Base-by-base conservation (phyloP, 2,329 filamentous ascomycete genomes). In the Monosporascus sp. region DNA sequence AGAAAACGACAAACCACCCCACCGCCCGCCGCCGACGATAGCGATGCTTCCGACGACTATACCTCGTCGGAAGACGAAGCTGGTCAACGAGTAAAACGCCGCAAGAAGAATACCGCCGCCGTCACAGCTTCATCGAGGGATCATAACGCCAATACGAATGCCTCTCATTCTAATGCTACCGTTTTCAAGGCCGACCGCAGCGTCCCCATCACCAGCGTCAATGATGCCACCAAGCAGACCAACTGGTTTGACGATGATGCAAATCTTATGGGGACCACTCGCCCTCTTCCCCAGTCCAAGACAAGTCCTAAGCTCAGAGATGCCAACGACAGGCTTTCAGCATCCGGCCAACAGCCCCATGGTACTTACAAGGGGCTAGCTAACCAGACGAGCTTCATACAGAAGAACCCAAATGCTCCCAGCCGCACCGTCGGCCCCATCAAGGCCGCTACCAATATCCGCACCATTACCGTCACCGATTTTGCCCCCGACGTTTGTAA, bases 401-500 rank as follows among this genome's bases (percentile, higher is more conserved):
- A 87, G 63, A 92, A 87, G 74, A 93, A 93, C 62, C 85, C 89
- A 19, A 81, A 95, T 67, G 86, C 88, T 7, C 83, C 85, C 2
- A 75, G 73, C 27, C 81, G 85, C 58, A 79, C 82, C 37, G 87
- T 96, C 31, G 94, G 94, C 0, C 94, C 94, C 0, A 81, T 95
- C 57, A 96, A 96, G 71, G 88, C 89, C 1, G 82, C 93, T 0
- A 89, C 90, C 1, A 97, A 97, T 64, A 86, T 99, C 52, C 85
- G 94, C 50, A 96, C 89, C 2, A 87, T 96, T 59, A 97, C 92
- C 0, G 82, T 93, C 7, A 96, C 85, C 34, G 94, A 99, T 67
- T 97, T 90, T 67, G 87, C 89, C 0, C 91, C 93, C 0, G 93
- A 97, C 61, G 89, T 96, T 0, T 99, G 94, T 73, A 97, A 97